Evolutionary conservation across 208 protist genomes (phyloP).

Genomic region (Leishmania guyanensis): DNA sequence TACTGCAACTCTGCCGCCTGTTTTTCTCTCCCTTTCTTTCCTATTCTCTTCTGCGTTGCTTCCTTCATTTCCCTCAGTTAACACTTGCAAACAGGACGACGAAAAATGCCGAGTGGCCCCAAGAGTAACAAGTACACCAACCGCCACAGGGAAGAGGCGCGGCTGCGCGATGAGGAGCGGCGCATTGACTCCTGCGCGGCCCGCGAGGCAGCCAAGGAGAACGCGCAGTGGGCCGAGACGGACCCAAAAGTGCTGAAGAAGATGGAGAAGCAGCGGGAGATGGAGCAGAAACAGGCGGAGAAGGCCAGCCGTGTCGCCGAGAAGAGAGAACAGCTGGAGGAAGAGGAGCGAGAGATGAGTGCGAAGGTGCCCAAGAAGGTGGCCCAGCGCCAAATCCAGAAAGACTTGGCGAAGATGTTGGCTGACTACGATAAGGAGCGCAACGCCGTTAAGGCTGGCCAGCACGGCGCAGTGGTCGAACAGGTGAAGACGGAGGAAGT

Average conservation of each 20-base stretch:
- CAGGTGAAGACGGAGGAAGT: constrained; percentile 14
- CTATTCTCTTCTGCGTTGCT: background rate
- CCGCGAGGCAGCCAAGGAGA: constrained; percentile 50
- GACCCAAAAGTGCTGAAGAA: constrained; percentile 67
- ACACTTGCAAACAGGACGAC: background rate
- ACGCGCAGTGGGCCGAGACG: constrained; percentile 74
- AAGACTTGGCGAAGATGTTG: constrained; percentile 86
- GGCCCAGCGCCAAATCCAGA: constrained; percentile 75
- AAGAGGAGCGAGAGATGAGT: constrained; percentile 73
- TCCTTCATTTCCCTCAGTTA: background rate
- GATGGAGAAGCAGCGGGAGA: constrained; percentile 63
- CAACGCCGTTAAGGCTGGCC: constrained; percentile 35
- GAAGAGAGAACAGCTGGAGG: constrained; percentile 69
- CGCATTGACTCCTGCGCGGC: constrained; percentile 29
- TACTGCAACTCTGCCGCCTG: background rate
- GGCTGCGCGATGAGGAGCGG: constrained; percentile 70
- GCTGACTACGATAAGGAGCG: constrained; percentile 78
- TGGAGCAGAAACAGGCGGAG: constrained; percentile 62
- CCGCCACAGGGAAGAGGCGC: constrained; percentile 84
- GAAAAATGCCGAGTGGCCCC: constrained; percentile 80
- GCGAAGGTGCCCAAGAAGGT: constrained; percentile 76
- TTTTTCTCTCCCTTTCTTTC: background rate
- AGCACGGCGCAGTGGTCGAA: constrained; percentile 34
- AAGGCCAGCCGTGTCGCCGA: constrained; percentile 54
- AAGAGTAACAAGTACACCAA: constrained; percentile 88